Base-by-base conservation (phyloP, 345 rosid species). In the Linum lewisii region DNA sequence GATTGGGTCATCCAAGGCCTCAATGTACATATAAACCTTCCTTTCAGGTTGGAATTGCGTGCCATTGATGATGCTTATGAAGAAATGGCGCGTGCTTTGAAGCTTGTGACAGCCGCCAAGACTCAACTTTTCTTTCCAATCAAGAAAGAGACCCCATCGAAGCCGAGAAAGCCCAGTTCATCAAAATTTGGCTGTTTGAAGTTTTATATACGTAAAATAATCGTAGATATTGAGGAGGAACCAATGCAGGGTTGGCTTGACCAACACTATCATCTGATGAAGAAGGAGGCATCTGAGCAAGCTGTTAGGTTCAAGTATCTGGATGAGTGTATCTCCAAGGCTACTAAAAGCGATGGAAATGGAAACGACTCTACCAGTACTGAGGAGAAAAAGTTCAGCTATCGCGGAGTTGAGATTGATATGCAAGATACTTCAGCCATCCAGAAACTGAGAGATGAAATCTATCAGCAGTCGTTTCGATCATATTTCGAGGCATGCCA, bases 161-260 rank as follows among this genome's bases (percentile, higher is more conserved):
- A 78, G 74, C 73, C 88, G 24, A 89, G 84, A 72, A 89, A 76
- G 69, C 75, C 90, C 42, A 79, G 80, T 73, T 73, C 87, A n/a
- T 42, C 71, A 6, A 87, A 85, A 67, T 71, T 85, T 82, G 94
- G 97, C 59, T 56, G 90, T 64, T 59, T 93, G 58, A 89, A 78
- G 74, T 81, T 93, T 59, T 78, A 77, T 61, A 73, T 93, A 69
- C 90, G 94, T 58, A 87, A 77, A 65, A 66, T 93, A 34, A 84
- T 80, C 21, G 85, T 80, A 71, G 94, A 93, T 74, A 93, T 93
- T 37, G 97, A 93, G 79, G 99, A 93, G 74, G 99, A 93, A 71
- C 97, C 99, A 19, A 60, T 87, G 45, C 95, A 89, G 70, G 99
- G 99, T 32, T 93, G 99, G 99, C 97, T 89, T 79, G 99, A 89